Evolutionary conservation across 345 rosid genomes (phyloP).

Genomic region (Mangifera indica): DNA sequence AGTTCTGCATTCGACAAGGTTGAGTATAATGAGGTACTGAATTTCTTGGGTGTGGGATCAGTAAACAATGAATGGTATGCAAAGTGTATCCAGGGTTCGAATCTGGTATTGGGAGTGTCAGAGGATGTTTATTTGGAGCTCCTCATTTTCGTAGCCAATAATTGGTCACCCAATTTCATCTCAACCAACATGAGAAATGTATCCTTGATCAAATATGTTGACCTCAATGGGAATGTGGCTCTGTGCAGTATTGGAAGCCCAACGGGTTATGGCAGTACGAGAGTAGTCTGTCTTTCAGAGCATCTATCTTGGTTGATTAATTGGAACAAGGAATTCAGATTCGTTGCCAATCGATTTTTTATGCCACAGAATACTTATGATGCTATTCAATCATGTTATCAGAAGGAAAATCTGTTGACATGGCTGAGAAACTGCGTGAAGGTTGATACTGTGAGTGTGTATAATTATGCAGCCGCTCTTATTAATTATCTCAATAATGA

Average conservation of each 20-base stretch:
- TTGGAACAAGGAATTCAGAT: slow-evolving; percentile 51
- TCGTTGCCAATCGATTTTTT: slow-evolving; percentile 32
- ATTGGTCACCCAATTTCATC: slow-evolving; percentile 45
- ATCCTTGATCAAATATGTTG: slow-evolving; percentile 54
- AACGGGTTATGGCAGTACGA: neutral
- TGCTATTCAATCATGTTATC: slow-evolving; percentile 29
- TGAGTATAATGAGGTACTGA: slow-evolving; percentile 35
- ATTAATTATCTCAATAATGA: slow-evolving; percentile 22
- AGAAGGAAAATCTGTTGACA: slow-evolving; percentile 19
- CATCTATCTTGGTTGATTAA: slow-evolving; percentile 46
- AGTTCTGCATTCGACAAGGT: slow-evolving; percentile 44
- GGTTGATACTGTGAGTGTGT: slow-evolving; percentile 18
- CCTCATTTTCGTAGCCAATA: slow-evolving; percentile 46
- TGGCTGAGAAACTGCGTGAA: slow-evolving; percentile 42
- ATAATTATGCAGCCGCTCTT: slow-evolving; percentile 33
- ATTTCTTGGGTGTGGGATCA: slow-evolving; percentile 47
- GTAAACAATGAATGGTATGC: slow-evolving; percentile 58
- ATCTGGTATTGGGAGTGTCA: slow-evolving; percentile 44
- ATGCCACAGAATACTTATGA: slow-evolving; percentile 39
- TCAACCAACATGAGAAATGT: slow-evolving; percentile 31
- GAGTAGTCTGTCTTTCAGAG: slow-evolving; percentile 28
- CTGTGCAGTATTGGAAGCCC: slow-evolving; percentile 35
- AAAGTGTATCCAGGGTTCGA: slow-evolving; percentile 55
- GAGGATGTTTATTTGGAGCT: slow-evolving; percentile 52
- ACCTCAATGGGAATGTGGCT: slow-evolving; percentile 31